Evolutionary conservation across 2,329 filamentous ascomycete genomes (phyloP), one percentile per base, ranked within the genome.

Genomic region (Eutypa lata): DNA sequence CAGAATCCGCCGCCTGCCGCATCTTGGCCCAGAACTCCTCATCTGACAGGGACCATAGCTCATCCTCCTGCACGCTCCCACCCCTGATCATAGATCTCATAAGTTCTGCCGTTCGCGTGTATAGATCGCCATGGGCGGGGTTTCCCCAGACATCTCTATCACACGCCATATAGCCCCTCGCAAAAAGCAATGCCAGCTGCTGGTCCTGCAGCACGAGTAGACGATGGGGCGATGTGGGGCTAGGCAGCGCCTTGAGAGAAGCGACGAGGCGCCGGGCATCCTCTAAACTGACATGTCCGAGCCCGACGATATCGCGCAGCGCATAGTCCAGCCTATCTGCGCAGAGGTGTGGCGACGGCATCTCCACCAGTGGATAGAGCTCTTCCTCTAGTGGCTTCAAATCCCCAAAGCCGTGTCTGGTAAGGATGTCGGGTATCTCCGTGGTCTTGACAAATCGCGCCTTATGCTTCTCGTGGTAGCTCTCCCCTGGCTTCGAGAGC

Each of bases 381-480:
- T 71, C 68, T 53, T 73, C 71, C 6, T 72, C 53, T n/a, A 74
- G 56, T 3, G 63, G 57, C 19, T 61, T 66, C 13, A 63, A 53
- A 31, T 65, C 60, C 1, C 24, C 55, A 42, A 71, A 61, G 7
- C 66, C 63, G 53, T 74, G 63, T 19, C 52, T 60, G 13, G 59
- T 52, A 10, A 74, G 63, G 24, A 72, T 69, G 0, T 62, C 57
- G 3, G 69, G 70, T 1, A 74, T 56, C 19, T 58, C 47, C 1
- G 70, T 73, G 18, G 60, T 69, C 43, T 52, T 46, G 47, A 73
- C 53, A 52, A 68, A 73, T 8, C 69, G 65, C 47, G 55, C 56
- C 59, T 74, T 74, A 58, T 73, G 69, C 3, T 69, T 65, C 56
- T 74, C 71, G 58, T 74, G 71, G 46, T 65, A 74, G 58, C 71